Percentiles rank a stretch among this genome's conserved stretches.
These are phyloP conservation scores for Vitis labrusca DNA, from an alignment of 164 flowering plant genomes.

Conservation along the genomic window DNA sequence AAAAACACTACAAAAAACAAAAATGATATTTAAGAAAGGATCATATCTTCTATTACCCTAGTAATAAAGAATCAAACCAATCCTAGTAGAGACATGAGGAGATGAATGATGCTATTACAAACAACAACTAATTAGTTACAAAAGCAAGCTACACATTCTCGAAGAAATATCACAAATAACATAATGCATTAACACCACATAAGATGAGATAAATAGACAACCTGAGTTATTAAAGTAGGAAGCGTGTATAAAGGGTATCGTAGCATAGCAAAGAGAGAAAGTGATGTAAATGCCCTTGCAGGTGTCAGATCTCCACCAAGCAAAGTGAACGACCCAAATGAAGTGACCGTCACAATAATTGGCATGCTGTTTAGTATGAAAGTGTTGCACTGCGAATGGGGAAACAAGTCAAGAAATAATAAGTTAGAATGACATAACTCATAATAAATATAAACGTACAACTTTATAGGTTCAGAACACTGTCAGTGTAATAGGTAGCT, in stretches of 20 bases:
- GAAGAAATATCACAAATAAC: no score
- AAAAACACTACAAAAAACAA: no score
- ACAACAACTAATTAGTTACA: no score
- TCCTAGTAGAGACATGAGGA: no score
- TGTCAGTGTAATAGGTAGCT: background rate
- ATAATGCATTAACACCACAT: background rate
- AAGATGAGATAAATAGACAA: slow-evolving; percentile 14
- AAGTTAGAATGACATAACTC: background rate
- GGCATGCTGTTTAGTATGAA: slow-evolving; percentile 73
- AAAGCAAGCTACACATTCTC: no score
- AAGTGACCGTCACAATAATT: slow-evolving; percentile 69
- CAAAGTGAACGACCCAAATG: slow-evolving; percentile 69
- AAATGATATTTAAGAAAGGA: no score
- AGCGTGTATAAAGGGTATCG: slow-evolving; percentile 70
- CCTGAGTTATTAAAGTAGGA: slow-evolving; percentile 79
- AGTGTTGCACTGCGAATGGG: slow-evolving; percentile 53
- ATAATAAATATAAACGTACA: background rate
- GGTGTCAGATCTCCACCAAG: slow-evolving; percentile 80
- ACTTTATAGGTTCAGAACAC: no score
- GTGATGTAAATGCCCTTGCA: slow-evolving; percentile 76
- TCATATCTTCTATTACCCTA: no score
- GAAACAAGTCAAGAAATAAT: background rate
- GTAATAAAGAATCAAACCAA: no score
- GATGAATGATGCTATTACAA: no score
- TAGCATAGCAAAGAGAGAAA: slow-evolving; percentile 68